phyloP scores from a whole-genome alignment of 2,329 filamentous ascomycete genomes.

The Dothidotthia symphoricarpi region DNA sequence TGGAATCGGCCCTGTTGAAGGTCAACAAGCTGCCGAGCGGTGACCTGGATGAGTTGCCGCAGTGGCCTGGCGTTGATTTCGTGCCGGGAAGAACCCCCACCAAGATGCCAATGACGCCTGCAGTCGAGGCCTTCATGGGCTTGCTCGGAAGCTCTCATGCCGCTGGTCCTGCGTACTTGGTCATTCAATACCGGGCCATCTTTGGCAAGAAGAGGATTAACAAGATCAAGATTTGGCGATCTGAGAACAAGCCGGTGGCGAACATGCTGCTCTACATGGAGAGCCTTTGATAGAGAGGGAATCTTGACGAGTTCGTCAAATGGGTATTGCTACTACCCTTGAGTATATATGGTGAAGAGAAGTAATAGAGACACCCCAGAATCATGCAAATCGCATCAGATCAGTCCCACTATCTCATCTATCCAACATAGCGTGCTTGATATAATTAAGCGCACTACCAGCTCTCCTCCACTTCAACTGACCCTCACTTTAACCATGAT shows the following conservation, averaged over 20 bases:
- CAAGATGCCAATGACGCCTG: constrained; percentile 2
- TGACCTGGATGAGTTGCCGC: constrained; percentile 4
- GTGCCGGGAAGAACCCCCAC: constrained; percentile 2
- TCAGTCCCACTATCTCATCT: no score
- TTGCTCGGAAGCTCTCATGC: constrained; percentile 5
- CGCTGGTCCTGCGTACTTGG: constrained; percentile 7
- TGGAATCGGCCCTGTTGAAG: constrained; percentile 4
- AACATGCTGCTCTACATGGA: constrained; percentile 5
- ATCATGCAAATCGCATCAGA: no score
- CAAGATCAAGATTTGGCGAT: constrained; percentile 6
- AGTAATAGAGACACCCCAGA: no score
- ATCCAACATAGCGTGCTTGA: constrained; percentile 8
- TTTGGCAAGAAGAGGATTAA: constrained; percentile 9
- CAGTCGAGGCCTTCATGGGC: constrained; percentile 4
- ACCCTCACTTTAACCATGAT: constrained; percentile 35
- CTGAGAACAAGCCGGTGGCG: not conserved
- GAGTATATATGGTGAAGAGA: no score
- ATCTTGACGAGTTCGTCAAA: constrained; percentile 79
- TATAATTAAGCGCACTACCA: constrained; percentile 40
- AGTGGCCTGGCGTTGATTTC: constrained; percentile 6
- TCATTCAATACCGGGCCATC: constrained; percentile 6
- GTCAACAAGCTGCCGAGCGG: constrained; percentile 1
- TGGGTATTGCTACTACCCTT: no score
- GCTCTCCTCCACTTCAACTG: constrained; percentile 37
- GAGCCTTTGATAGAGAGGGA: constrained; percentile 54